A percentile compares a stretch with the other conserved stretches of the same genome.
phyloP scores from a whole-genome alignment of 2,329 filamentous ascomycete species.

The Penicillium digitatum region DNA sequence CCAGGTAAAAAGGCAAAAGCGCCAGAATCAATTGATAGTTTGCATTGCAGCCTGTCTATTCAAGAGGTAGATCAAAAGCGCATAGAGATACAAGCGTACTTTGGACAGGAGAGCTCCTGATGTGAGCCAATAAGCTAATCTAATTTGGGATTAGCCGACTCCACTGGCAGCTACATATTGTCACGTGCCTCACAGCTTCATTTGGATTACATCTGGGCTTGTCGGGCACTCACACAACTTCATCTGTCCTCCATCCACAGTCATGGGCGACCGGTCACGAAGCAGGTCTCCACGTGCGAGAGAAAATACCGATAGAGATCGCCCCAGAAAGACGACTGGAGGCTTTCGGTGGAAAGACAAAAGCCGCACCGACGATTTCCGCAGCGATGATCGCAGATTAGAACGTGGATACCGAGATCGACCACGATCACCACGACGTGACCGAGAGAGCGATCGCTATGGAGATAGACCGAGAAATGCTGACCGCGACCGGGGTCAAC shows the following conservation, averaged over 20 bases:
- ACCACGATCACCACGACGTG: slow-evolving; percentile 33
- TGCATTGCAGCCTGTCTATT: slow-evolving; percentile 1
- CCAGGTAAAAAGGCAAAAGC: neutral
- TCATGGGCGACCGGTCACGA: slow-evolving; percentile 38
- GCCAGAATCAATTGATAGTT: neutral
- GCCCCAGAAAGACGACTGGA: slow-evolving; percentile 37
- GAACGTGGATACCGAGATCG: slow-evolving; percentile 52
- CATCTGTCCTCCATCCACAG: slow-evolving; percentile 13
- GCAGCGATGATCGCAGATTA: slow-evolving; percentile 46
- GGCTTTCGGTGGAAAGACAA: slow-evolving; percentile 51
- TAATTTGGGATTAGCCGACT: slow-evolving; percentile 1
- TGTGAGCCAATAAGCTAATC: slow-evolving; percentile 12
- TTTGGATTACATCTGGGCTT: slow-evolving; percentile 17
- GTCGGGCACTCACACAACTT: slow-evolving; percentile 19
- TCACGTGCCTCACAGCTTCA: slow-evolving; percentile 25
- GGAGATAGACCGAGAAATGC: slow-evolving; percentile 34
- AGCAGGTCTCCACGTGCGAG: slow-evolving; percentile 44
- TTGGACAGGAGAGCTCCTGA: slow-evolving; percentile 14
- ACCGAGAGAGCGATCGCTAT: slow-evolving; percentile 38
- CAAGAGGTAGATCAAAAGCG: neutral
- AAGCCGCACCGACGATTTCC: slow-evolving; percentile 47
- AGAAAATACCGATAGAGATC: slow-evolving; percentile 34
- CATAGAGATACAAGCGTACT: neutral
- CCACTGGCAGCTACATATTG: slow-evolving; percentile 4
- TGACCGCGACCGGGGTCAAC: slow-evolving; percentile 40